A percentile compares a stretch with the other conserved stretches of the same genome.
Conservation (phyloP, 441 rosid species). For the Mallotus japonicus region DNA sequence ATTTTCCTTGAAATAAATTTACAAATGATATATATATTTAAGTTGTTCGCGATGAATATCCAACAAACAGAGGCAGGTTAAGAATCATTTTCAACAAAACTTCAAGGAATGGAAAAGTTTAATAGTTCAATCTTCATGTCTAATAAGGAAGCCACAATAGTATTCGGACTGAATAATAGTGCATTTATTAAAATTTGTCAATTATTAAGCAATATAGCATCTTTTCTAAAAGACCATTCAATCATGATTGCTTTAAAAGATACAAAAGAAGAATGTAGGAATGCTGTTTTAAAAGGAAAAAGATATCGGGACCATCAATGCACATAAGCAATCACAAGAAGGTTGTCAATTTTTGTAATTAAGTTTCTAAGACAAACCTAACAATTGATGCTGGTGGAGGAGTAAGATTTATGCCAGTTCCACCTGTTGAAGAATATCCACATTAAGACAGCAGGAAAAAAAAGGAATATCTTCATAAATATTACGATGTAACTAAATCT, state of each 20-base stretch:
- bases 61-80: background rate
- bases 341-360: background rate
- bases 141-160: background rate
- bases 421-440: slow-evolving; percentile 53
- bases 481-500: background rate
- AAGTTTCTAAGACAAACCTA: slow-evolving; percentile 50
- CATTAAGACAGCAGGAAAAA: slow-evolving; percentile 26
- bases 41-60: background rate
- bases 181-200: no score
- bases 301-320: slow-evolving; percentile 4
- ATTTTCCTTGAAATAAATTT: background rate
- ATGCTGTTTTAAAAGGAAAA: slow-evolving; percentile 2
- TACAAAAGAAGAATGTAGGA: background rate
- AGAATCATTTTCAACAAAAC: background rate
- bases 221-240: background rate
- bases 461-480: background rate
- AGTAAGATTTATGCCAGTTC: slow-evolving; percentile 97
- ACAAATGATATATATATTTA: background rate
- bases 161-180: background rate
- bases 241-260: background rate
- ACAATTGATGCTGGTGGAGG: slow-evolving; percentile 89
- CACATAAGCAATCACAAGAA: slow-evolving; percentile 5
- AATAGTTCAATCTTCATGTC: background rate
- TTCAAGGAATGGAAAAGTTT: background rate
- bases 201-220: no score